These are phyloP conservation scores for Ochromonas danica DNA, from an alignment of 108 stramenopile species.

Conservation along the genomic window DNA sequence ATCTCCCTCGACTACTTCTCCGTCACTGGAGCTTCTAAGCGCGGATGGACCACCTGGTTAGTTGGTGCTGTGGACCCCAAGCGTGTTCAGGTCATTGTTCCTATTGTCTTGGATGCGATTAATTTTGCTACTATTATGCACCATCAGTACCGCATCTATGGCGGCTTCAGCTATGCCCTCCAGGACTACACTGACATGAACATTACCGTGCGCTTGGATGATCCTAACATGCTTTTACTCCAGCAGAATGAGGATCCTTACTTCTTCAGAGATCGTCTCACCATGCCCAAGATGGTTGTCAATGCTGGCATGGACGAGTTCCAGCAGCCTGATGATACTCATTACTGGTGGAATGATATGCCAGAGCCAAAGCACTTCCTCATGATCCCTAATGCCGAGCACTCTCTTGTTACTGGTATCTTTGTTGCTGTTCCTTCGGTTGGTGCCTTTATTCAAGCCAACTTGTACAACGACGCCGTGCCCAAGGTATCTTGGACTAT, in stretches of 20 bases:
- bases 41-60: slow-evolving; percentile 51
- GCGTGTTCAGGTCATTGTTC: slow-evolving; percentile 41
- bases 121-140: slow-evolving; percentile 32
- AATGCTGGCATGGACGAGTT: slow-evolving; percentile 47
- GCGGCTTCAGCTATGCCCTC: slow-evolving; percentile 41
- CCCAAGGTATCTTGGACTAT: slow-evolving; percentile 44
- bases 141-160: slow-evolving; percentile 41
- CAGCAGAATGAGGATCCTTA: slow-evolving; percentile 31
- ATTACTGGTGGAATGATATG: slow-evolving; percentile 47
- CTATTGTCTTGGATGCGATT: slow-evolving; percentile 47
- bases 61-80: slow-evolving; percentile 41
- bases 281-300: slow-evolving; percentile 49
- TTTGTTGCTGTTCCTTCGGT: slow-evolving; percentile 35
- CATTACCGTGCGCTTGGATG: slow-evolving; percentile 32
- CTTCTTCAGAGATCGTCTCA: slow-evolving; percentile 42
- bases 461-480: slow-evolving; percentile 22
- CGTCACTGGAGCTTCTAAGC: slow-evolving; percentile 44
- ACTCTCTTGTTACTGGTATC: slow-evolving; percentile 42
- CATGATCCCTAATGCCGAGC: slow-evolving; percentile 50
- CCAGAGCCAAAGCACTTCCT: slow-evolving; percentile 43
- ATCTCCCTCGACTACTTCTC: slow-evolving; percentile 28
- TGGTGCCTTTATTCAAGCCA: not conserved
- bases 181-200: slow-evolving; percentile 38
- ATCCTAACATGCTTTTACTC: slow-evolving; percentile 30
- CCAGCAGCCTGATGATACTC: slow-evolving; percentile 42